These are phyloP conservation scores for Pseudozyma sp. DNA, from an alignment of 1,284 basidiomycete species.

Conservation along the genomic window DNA sequence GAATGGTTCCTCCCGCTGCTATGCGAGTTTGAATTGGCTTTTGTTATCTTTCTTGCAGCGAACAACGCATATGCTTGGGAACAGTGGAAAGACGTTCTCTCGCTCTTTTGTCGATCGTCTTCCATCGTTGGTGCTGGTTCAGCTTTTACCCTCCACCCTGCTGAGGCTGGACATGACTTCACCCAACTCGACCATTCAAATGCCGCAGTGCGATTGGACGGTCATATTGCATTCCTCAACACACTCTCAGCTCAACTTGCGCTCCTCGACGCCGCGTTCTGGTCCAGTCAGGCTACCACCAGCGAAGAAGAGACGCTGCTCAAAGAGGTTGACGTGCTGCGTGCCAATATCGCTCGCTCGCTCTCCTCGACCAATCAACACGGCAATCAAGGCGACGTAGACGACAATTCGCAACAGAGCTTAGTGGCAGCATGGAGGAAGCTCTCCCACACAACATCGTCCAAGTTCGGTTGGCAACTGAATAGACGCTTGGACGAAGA, in stretches of 20 bases:
- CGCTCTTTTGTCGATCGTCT: conserved; percentile 48
- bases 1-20: conserved; percentile 13
- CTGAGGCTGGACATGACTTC: neutral
- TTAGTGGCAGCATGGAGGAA: conserved; percentile 35
- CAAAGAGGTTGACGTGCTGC: conserved; percentile 22
- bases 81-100: conserved; percentile 44
- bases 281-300: conserved; percentile 18
- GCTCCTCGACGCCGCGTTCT: conserved; percentile 25
- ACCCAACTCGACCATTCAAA: too few relatives aligned
- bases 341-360: conserved; percentile 33
- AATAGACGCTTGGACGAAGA: conserved; percentile 41
- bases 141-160: conserved; percentile 35
- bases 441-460: conserved; percentile 17
- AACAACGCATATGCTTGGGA: conserved; percentile 46
- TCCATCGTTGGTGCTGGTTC: conserved; percentile 44
- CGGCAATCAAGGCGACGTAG: neutral
- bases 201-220: neutral
- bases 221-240: conserved; percentile 31
- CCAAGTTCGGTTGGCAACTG: conserved; percentile 35
- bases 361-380: neutral
- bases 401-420: neutral
- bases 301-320: conserved; percentile 18
- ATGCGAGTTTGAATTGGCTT: conserved; percentile 55
- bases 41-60: conserved; percentile 40
- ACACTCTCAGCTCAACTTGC: conserved; percentile 16